Base-by-base conservation (phyloP, 768 basidiomycete genomes). In the Coprinellus micaceus region DNA sequence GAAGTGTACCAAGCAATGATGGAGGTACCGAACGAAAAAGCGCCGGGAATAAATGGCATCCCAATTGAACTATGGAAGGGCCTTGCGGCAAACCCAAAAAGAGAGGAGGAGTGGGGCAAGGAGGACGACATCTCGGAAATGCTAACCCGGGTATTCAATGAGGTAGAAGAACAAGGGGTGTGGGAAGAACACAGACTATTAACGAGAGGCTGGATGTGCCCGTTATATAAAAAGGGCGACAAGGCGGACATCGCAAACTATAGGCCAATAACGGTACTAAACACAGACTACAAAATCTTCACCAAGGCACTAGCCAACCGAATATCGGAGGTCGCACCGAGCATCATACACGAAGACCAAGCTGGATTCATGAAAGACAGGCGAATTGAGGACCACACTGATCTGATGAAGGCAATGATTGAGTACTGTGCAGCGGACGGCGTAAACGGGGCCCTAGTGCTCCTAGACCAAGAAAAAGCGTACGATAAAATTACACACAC, bases 221-320 rank as follows among this genome's bases (percentile, higher is more conserved):
- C 71, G 0, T 26, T 79, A 0, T 79, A 73, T 54, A 79, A 79
- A 33, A 78, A 79, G 41, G 69, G 67, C 3, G 71, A 74, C 19
- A 43, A 22, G 1, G 49, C 43, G 0, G 56, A 67, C 1, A 72
- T 75, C 0, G 64, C 36, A 15, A 75, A 73, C 57, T 77, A 77
- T 47, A 0, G 70, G 0, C 76, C 74, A 0, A 73, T 77, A 0
- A 72, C 69, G 0, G 56, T 74, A 0, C 57, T 69, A 1, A 73
- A 73, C 58, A 54, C 61, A 1, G 70, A 73, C 63, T 73, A 73
- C 33, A 73, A 73, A 56, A 57, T 70, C 1, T 58, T 70, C 19
- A 69, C 71, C 2, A 71, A 66, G 50, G 49, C 54, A 1, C 57
- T 73, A 0, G 40, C 66, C 11, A 40, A 47, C 4, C 59, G 53